Evolutionary conservation across 768 basidiomycete genomes (phyloP).

Genomic region (Suillus fuscotomentosus): DNA sequence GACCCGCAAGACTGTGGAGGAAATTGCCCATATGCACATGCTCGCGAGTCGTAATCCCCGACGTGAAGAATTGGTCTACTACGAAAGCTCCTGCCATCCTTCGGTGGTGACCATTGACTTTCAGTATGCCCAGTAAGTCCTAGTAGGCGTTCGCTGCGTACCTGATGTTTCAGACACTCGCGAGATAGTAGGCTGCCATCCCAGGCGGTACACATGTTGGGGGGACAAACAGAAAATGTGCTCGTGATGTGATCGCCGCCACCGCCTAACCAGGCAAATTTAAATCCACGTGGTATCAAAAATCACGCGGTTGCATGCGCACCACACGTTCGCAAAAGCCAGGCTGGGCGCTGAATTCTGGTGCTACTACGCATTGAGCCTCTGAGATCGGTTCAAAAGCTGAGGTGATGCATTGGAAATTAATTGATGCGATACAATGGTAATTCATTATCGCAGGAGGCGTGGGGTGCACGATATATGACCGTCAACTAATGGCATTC

Average conservation of each 20-base stretch:
- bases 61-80: constrained; percentile 82
- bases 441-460: constrained; percentile 54
- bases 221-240: neutral
- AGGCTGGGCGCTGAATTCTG: neutral
- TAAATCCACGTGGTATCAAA: neutral
- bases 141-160: constrained; percentile 27
- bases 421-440: constrained; percentile 45
- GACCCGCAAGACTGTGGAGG: constrained; percentile 47
- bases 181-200: constrained; percentile 20
- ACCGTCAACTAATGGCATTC: neutral
- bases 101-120: neutral
- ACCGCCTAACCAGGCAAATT: neutral
- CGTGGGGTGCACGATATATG: constrained; percentile 66
- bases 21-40: constrained; percentile 83
- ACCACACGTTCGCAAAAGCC: neutral
- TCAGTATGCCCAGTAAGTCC: constrained; percentile 34
- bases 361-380: constrained; percentile 29
- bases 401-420: constrained; percentile 39
- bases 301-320: neutral
- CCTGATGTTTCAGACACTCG: neutral
- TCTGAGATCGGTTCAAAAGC: neutral
- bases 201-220: neutral
- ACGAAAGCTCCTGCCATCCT: constrained; percentile 32
- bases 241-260: neutral
- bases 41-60: constrained; percentile 33